Evolutionary conservation across 2,329 filamentous ascomycete species (phyloP).

Genomic region (Aaosphaeria pasadenensis): DNA sequence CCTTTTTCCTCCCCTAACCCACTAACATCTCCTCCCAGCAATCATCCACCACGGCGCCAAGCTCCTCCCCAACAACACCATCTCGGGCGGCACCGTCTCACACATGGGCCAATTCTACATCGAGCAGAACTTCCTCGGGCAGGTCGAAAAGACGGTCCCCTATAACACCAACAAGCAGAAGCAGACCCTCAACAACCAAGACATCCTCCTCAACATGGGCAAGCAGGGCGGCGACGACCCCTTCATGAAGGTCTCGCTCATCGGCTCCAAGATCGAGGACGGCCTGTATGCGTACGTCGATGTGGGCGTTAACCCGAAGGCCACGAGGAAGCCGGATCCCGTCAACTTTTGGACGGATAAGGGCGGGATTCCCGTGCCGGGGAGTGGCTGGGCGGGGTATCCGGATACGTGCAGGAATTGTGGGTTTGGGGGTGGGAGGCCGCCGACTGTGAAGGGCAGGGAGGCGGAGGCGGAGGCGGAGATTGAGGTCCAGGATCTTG

Average conservation of each 20-base stretch:
- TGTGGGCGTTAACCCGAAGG: constrained; percentile 27
- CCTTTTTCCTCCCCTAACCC: not conserved
- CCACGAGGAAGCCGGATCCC: constrained; percentile 21
- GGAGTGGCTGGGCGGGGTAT: constrained; percentile 25
- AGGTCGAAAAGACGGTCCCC: constrained; percentile 49
- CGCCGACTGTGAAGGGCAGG: not conserved
- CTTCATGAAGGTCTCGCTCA: constrained; percentile 55
- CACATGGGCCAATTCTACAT: constrained; percentile 66
- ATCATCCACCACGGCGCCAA: constrained; percentile 38
- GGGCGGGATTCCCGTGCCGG: constrained; percentile 22
- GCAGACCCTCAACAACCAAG: constrained; percentile 51
- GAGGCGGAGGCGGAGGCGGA: constrained; percentile 1
- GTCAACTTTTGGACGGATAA: constrained; percentile 27
- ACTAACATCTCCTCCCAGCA: constrained; percentile 9
- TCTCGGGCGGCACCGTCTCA: constrained; percentile 49
- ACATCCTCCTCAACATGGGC: constrained; percentile 47
- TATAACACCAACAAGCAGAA: constrained; percentile 43
- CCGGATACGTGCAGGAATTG: constrained; percentile 17
- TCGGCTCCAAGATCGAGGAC: constrained; percentile 44
- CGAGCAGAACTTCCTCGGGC: constrained; percentile 55
- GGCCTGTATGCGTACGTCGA: constrained; percentile 31
- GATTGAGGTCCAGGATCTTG: not conserved
- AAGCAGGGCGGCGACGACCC: constrained; percentile 53
- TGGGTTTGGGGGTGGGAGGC: constrained; percentile 3
- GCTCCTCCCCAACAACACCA: constrained; percentile 50